These are phyloP conservation scores for Furcasterigmium furcatum DNA, from an alignment of 2,329 filamentous ascomycete species.

Conservation along the genomic window DNA sequence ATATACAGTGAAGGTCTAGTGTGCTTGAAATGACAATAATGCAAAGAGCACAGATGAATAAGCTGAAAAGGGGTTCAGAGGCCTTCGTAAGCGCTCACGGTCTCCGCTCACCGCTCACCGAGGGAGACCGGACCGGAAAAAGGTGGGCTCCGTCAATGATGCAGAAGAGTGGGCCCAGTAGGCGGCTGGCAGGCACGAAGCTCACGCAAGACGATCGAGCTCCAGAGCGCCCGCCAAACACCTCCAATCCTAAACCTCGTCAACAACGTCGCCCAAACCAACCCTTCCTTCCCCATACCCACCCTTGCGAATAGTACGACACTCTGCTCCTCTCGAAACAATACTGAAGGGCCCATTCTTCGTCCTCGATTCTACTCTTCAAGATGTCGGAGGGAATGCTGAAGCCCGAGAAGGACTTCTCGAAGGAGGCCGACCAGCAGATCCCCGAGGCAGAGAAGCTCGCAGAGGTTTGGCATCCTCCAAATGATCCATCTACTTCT, in stretches of 20 bases:
- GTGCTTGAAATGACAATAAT: too few relatives aligned
- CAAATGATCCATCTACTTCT: background rate
- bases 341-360: too few relatives aligned
- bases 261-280: background rate
- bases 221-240: constrained; percentile 10
- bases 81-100: too few relatives aligned
- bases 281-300: background rate
- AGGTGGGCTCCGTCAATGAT: background rate
- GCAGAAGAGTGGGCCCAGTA: background rate
- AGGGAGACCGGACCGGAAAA: background rate
- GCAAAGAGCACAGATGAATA: too few relatives aligned
- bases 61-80: too few relatives aligned
- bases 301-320: background rate
- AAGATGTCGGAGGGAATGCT: constrained; percentile 78
- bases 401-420: constrained; percentile 98
- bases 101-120: background rate
- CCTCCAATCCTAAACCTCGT: constrained; percentile 6
- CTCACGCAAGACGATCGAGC: constrained; percentile 5
- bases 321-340: background rate
- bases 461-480: constrained; percentile 61
- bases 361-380: constrained; percentile 18
- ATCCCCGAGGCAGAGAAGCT: constrained; percentile 88
- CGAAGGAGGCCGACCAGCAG: constrained; percentile 90
- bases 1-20: too few relatives aligned
- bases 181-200: background rate